Percentiles rank a stretch among this genome's conserved stretches.
These are phyloP conservation scores for Tuctoria greenei DNA, from an alignment of 176 grass and related monocot genomes.

Conservation along the genomic window DNA sequence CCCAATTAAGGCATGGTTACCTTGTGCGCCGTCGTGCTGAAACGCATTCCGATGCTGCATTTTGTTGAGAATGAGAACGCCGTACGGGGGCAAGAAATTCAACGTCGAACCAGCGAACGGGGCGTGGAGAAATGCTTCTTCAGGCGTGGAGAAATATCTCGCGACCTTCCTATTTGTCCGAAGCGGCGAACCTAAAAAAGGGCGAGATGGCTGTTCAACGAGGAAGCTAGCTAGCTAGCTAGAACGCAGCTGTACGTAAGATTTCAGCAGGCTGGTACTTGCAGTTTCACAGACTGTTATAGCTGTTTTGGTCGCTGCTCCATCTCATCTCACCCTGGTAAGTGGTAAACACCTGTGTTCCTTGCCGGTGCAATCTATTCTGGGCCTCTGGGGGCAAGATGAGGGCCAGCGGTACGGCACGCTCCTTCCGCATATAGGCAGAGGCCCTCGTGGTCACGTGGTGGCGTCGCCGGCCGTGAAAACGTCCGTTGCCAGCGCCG, in stretches of 20 bases:
- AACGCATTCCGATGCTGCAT: constrained; percentile 22
- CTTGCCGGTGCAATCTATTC: not conserved
- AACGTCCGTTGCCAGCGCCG: not conserved
- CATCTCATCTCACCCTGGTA: not conserved
- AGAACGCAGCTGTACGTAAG: not conserved
- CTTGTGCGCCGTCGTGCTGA: not conserved
- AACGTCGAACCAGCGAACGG: too few relatives aligned
- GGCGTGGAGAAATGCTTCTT: not conserved
- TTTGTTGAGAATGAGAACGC: too few relatives aligned
- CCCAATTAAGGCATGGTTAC: not conserved
- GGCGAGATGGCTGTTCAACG: not conserved
- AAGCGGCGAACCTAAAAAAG: constrained; percentile 1
- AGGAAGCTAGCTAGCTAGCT: not conserved
- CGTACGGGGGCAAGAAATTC: not conserved
- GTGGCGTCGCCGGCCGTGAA: not conserved
- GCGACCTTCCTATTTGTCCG: not conserved
- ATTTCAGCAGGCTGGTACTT: not conserved
- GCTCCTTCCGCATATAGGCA: not conserved
- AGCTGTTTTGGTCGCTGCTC: constrained; percentile 1
- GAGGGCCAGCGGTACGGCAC: not conserved
- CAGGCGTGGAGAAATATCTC: not conserved
- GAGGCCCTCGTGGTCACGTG: not conserved
- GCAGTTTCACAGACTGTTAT: not conserved
- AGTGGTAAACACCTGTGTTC: not conserved
- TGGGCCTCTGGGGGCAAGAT: not conserved